Base-by-base conservation (phyloP, 495 filamentous ascomycete species). In the Penicillium robsamsonii region DNA sequence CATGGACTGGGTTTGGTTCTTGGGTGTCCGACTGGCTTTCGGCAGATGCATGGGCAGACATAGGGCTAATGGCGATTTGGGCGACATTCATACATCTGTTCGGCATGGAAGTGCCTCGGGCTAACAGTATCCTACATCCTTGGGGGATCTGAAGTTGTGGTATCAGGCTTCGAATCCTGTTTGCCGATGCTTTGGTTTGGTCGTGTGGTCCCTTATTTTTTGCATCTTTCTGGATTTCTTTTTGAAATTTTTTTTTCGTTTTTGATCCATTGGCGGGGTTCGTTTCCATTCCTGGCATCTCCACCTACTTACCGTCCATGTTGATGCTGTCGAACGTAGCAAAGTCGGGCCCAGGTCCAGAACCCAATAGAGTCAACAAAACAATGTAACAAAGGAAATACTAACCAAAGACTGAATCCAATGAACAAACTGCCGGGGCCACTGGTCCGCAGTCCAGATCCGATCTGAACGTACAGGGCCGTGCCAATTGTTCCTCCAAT, bases 401-500 rank as follows among this genome's bases (percentile, higher is more conserved):
- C 72, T 70, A n/a, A 72, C 65, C 67, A 70, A 41, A 74, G 58
- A 51, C 57, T 53, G 64, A 91, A 92, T 13, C 87, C 90, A 33
- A 94, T 68, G 61, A 93, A 90, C 55, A 93, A 70, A 59, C 84
- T 89, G 2, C 65, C 90, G 18, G 90, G 90, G 0, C 90, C 90
- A 41, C 89, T 90, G 31, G 88, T 75, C 22, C 87, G 72, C 48
- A 92, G 63, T 1, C 80, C 81, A 20, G 71, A 74, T 17, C 89
- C 90, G 51, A 94, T 91, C 58, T 87, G 82, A 24, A 91, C 85
- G 69, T 85, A 91, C 11, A 91, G 73, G 2, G 81, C 88, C n/a
- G 89, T 91, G n/a, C 89, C 88, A 64, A 91, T 91, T 33, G 84
- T 85, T 33, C 88, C 88, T 37, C 88, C 88, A 60, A 91, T 85